Evolutionary conservation across 2,329 filamentous ascomycete species (phyloP).

Genomic region (Penicillium sp.): DNA sequence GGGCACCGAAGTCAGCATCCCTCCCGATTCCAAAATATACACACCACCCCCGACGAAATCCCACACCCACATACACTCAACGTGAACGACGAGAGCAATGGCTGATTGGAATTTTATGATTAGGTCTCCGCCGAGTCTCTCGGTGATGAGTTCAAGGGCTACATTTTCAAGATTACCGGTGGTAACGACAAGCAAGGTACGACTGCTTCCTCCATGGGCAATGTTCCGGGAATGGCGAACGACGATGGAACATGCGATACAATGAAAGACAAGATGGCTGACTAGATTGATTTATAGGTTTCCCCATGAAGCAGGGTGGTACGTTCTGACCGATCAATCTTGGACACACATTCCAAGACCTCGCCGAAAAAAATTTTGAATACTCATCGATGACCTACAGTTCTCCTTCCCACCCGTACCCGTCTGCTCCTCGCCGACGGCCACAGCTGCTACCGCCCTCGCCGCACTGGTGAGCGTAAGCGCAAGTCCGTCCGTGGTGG

Average conservation of each 20-base stretch:
- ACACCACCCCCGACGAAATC: constrained; percentile 4
- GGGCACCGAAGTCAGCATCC: constrained; percentile 53
- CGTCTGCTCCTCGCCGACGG: constrained; percentile 91
- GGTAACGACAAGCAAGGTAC: constrained; percentile 99
- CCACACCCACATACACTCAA: constrained; percentile 8
- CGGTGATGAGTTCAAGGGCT: constrained; percentile 99
- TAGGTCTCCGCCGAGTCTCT: constrained; percentile 89
- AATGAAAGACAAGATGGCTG: constrained; percentile 20
- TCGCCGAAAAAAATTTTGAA: constrained; percentile 9
- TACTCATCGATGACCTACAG: constrained; percentile 45
- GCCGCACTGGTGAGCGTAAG: constrained; percentile 98
- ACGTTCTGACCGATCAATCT: constrained; percentile 32
- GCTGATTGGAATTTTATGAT: constrained; percentile 33
- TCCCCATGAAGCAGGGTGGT: constrained; percentile 99
- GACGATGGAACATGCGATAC: background rate
- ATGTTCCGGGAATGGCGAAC: background rate
- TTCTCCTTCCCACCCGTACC: constrained; percentile 93
- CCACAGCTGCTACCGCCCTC: constrained; percentile 97
- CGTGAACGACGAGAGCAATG: constrained; percentile 21
- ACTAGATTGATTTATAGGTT: constrained; percentile 53
- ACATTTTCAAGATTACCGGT: constrained; percentile 98
- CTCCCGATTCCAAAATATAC: constrained; percentile 17
- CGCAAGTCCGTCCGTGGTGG: constrained; percentile 93
- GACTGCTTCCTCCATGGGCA: constrained; percentile 11
- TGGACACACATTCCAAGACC: constrained; percentile 23